Base-by-base conservation (phyloP, 1,284 basidiomycete species). In the Trichosporon inkin region DNA sequence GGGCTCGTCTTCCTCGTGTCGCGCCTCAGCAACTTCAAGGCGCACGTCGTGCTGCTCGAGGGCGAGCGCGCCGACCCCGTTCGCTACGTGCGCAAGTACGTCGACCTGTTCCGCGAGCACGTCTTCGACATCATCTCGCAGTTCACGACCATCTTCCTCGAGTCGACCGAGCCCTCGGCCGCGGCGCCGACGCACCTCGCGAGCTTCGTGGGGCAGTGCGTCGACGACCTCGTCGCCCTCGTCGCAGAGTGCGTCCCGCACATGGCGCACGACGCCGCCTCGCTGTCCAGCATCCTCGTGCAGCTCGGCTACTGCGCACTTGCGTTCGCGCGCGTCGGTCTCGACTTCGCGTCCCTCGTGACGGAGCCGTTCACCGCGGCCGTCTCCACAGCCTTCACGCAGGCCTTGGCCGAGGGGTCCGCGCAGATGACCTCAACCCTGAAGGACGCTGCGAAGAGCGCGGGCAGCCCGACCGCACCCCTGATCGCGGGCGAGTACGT, bases 71-170 rank as follows among this genome's bases (percentile, higher is more conserved):
- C 86, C 62, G 89, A 92, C 63, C 81, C 89, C 20, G 84, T 88
- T 28, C 80, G 87, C 41, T 92, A 87, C 77, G 81, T 94, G 60
- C 88, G 90, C 69, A 86, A 85, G 69, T 94, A 93, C 78, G 86
- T 95, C 67, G 94, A 96, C 71, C 79, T 87, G 8, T 97, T 93
- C 88, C 82, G 93, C 53, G 93, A 97, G 77, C 86, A 90, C 56
- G 87, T 93, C 22, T 89, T 93, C 76, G 93, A 98, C 73, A 86
- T 94, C 67, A 83, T 95, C 65, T 88, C 87, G 16, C 92, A 96
- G 75, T 96, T 87, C 69, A 84, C 87, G 2, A 87, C 91, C 39
- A 91, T 97, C 63, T 97, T 98, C 77, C 84, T 93, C 54, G 88
- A 90, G 63, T 69, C 78, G 4, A 60, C 70, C 41, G 16, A 57